Conservation (phyloP, 345 rosid genomes). For the Bruguiera sexangula region DNA sequence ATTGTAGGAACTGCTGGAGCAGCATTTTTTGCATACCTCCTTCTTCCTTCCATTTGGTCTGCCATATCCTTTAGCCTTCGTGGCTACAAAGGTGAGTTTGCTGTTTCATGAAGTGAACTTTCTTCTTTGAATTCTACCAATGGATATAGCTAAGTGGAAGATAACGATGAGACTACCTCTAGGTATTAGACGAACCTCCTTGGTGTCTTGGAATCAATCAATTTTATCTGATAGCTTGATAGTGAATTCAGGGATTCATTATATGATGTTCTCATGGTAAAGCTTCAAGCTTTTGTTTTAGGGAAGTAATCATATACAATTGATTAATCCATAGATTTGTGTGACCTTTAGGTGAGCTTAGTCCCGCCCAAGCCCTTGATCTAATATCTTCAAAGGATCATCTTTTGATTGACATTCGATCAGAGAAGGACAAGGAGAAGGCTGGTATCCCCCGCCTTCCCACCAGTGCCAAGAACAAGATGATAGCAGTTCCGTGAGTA, state of each 20-base stretch:
- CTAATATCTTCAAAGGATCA: conserved; percentile 47
- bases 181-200: neutral
- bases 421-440: conserved; percentile 91
- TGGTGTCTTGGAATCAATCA: neutral
- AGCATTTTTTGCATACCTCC: conserved; percentile 57
- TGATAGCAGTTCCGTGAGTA: conserved; percentile 81
- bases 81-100: conserved; percentile 75
- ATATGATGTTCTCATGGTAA: neutral
- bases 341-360: conserved; percentile 57
- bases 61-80: conserved; percentile 62
- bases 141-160: neutral
- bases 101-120: neutral
- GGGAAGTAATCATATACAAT: neutral
- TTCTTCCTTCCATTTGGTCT: conserved; percentile 81
- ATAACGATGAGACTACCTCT: neutral
- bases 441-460: conserved; percentile 93
- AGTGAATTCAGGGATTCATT: neutral
- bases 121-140: neutral
- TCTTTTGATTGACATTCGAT: conserved; percentile 72
- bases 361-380: conserved; percentile 88
- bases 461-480: conserved; percentile 70
- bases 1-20: conserved; percentile 72
- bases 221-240: neutral
- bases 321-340: neutral
- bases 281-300: neutral